Evolutionary conservation across 371 early-diverging fungal species (phyloP).

Genomic region (Basidiobolus meristosporus): DNA sequence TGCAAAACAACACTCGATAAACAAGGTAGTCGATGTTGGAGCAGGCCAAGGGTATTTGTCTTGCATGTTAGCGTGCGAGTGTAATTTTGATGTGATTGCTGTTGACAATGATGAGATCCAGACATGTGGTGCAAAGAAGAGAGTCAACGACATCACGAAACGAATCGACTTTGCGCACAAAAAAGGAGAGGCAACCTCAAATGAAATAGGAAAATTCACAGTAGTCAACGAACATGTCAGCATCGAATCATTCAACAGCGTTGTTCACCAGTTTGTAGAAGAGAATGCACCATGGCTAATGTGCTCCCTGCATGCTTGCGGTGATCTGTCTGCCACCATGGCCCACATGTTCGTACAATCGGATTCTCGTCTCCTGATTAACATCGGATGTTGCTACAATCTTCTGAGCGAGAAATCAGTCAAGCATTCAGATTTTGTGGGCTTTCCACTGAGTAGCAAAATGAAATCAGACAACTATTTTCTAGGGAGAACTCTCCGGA

Average conservation of each 20-base stretch:
- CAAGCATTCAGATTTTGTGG: no score
- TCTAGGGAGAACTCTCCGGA: background rate
- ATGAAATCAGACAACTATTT: background rate
- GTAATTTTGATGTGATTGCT: background rate
- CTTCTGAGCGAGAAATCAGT: background rate
- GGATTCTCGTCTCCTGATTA: background rate
- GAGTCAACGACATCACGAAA: no score
- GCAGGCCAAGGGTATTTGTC: background rate
- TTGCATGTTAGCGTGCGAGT: background rate
- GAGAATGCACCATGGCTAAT: background rate
- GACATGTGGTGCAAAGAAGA: background rate
- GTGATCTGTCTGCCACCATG: background rate
- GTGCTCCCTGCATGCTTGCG: background rate
- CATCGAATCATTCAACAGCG: no score
- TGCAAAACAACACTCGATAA: no score
- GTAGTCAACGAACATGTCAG: no score
- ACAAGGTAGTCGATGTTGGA: no score
- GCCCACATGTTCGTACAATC: background rate
- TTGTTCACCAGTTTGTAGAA: no score
- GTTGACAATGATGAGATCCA: background rate
- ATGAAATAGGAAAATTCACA: no score
- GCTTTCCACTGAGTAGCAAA: no score
- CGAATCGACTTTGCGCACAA: no score
- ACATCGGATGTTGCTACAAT: conserved; percentile 1
- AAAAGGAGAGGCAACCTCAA: no score